Evolutionary conservation across 192 early-diverging fungal species (phyloP), one percentile per base, ranked within the genome.

Genomic region (Umbelopsis ramanniana): DNA sequence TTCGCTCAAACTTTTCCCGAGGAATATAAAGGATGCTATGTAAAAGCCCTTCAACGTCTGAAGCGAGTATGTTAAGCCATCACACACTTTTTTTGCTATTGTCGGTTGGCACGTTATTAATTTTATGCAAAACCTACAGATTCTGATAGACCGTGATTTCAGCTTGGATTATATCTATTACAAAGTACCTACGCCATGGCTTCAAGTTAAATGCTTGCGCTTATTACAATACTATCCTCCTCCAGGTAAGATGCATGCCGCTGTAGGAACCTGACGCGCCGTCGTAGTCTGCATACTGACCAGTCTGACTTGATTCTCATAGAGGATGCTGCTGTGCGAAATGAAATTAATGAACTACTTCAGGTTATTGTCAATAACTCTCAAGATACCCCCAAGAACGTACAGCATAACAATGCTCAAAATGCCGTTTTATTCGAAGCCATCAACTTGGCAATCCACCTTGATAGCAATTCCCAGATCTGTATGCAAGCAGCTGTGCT

Each of bases 371-470:
- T 98, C 29, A 88, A 91, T 76, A 88, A 88, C 55, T 92, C 96
- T 12, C 90, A 94, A 74, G 95, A 97, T 45, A 87, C 90, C 47
- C 93, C 94, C 35, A 96, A 97, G 72, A 98, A 99, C 74, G 91
- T 95, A 29, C 96, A 99, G 66, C 97, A 98, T 74, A 95, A 92
- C 85, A 98, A 99, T 76, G 97, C 98, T 6, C 94, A 97, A 84
- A 98, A 98, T 83, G 93, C 97, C 6, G 91, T 99, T 15, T 74
- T 98, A 35, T 98, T 99, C 73, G 98, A 99, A 84, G 95, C 97
- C 24, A 96, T 98, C 76, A 97, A 95, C 79, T 79, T 98, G 57
- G 93, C 93, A 1, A 96, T 99, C 66, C 96, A 97, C 71, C 71
- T 98, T 69, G 95, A 98, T 78, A 87, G 91, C 37, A 87, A 95